These are phyloP conservation scores for Capronia americana DNA, from an alignment of 2,329 filamentous ascomycete genomes.

Conservation along the genomic window DNA sequence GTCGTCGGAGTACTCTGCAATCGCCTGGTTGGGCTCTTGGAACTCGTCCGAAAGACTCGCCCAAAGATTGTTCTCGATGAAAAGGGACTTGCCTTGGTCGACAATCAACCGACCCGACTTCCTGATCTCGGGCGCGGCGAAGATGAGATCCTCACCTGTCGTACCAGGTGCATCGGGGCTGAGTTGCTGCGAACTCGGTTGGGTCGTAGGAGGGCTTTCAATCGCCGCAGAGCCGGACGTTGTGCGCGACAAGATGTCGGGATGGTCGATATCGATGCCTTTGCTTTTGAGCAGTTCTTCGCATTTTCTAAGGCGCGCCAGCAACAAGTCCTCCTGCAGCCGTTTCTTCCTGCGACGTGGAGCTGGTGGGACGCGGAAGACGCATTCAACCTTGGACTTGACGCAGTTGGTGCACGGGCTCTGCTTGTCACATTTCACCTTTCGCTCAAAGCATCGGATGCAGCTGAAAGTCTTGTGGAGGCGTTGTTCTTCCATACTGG, in stretches of 20 bases:
- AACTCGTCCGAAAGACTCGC: slow-evolving; percentile 37
- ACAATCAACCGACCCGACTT: slow-evolving; percentile 32
- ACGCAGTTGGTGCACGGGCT: slow-evolving; percentile 55
- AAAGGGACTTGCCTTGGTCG: slow-evolving; percentile 35
- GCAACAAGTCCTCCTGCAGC: slow-evolving; percentile 37
- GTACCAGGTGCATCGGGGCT: slow-evolving; percentile 8
- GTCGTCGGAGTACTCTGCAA: slow-evolving; percentile 39
- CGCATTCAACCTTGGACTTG: slow-evolving; percentile 49
- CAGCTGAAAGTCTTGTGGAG: slow-evolving; percentile 37
- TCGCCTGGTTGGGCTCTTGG: slow-evolving; percentile 32
- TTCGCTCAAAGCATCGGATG: slow-evolving; percentile 45
- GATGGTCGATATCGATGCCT: slow-evolving; percentile 34
- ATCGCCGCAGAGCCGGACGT: neutral
- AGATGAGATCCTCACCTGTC: slow-evolving; percentile 5
- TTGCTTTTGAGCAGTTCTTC: slow-evolving; percentile 38
- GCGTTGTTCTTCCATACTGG: slow-evolving; percentile 18
- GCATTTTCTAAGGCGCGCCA: slow-evolving; percentile 37
- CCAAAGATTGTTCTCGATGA: slow-evolving; percentile 41
- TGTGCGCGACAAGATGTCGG: neutral
- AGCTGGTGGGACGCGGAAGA: slow-evolving; percentile 43
- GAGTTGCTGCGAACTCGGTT: slow-evolving; percentile 2
- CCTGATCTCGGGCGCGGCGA: slow-evolving; percentile 9
- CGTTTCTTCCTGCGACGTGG: slow-evolving; percentile 42
- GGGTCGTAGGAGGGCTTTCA: slow-evolving; percentile 3
- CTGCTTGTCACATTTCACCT: slow-evolving; percentile 50